Percentiles rank a stretch among this genome's conserved stretches.
Evolutionary conservation across 805 yeast species (phyloP).

Genomic region (Candida berthetii): DNA sequence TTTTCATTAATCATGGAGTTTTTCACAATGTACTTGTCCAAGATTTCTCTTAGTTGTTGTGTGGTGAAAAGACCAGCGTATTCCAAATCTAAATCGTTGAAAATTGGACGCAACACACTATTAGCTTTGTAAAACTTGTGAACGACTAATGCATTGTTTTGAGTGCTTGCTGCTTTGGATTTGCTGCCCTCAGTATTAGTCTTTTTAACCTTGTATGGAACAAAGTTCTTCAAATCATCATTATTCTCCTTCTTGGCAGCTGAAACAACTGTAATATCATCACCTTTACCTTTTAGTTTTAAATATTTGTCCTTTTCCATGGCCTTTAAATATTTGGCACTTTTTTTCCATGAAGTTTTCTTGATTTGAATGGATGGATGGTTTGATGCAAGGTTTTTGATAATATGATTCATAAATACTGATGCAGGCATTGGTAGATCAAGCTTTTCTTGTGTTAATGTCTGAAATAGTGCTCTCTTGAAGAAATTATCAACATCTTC

Average conservation of each 20-base stretch:
- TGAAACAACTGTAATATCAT: slow-evolving; percentile 57
- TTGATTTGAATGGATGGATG: slow-evolving; percentile 57
- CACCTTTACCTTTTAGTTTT: slow-evolving; percentile 78
- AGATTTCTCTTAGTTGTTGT: slow-evolving; percentile 44
- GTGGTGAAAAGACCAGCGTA: slow-evolving; percentile 40
- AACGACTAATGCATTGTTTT: slow-evolving; percentile 26
- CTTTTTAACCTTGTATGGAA: slow-evolving; percentile 44
- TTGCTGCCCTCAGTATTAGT: slow-evolving; percentile 11
- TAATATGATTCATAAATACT: slow-evolving; percentile 61
- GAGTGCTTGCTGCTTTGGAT: slow-evolving; percentile 5
- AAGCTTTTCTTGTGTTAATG: slow-evolving; percentile 51
- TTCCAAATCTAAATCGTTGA: slow-evolving; percentile 33
- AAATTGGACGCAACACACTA: slow-evolving; percentile 37
- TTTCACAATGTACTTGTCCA: slow-evolving; percentile 50
- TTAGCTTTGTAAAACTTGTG: slow-evolving; percentile 60
- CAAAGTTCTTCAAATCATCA: slow-evolving; percentile 49
- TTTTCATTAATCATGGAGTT: slow-evolving; percentile 43
- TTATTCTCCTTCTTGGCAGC: slow-evolving; percentile 40
- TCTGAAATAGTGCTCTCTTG: slow-evolving; percentile 61
- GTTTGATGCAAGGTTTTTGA: slow-evolving; percentile 68
- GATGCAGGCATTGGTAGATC: slow-evolving; percentile 70
- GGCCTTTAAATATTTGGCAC: slow-evolving; percentile 76
- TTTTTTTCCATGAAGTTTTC: slow-evolving; percentile 85
- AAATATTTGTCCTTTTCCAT: slow-evolving; percentile 75
- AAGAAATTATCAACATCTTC: slow-evolving; percentile 76